Evolutionary conservation across 108 stramenopile genomes (phyloP).

Genomic region (Nitzschia palea): DNA sequence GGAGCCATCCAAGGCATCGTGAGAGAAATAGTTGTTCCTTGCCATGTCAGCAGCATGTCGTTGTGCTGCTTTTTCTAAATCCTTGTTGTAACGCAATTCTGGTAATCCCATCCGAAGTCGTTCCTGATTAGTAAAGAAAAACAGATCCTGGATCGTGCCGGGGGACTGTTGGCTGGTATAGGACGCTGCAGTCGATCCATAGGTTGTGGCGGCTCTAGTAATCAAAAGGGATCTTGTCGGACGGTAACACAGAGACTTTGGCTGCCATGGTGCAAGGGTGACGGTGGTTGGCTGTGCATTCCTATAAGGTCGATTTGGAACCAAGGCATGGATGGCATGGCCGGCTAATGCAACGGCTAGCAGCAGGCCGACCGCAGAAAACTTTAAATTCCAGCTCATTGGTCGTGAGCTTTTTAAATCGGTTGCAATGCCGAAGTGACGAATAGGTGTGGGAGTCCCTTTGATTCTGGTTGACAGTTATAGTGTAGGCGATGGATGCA

Average conservation of each 20-base stretch:
- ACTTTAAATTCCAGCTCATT: too few relatives aligned
- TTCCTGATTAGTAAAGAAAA: constrained; percentile 1
- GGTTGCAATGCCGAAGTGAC: too few relatives aligned
- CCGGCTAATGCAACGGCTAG: background rate
- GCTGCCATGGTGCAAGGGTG: background rate
- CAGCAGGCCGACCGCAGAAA: background rate
- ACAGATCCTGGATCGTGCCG: background rate
- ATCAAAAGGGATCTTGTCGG: background rate
- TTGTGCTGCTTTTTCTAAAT: constrained; percentile 6
- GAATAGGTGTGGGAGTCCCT: too few relatives aligned
- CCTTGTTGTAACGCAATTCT: background rate
- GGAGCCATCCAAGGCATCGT: constrained; percentile 4
- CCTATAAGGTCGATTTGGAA: background rate
- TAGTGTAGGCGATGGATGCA: too few relatives aligned
- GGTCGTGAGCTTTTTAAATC: too few relatives aligned
- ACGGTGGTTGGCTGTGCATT: background rate
- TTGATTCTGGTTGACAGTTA: too few relatives aligned
- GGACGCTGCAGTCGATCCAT: background rate
- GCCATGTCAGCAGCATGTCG: constrained; percentile 11
- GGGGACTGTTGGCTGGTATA: background rate
- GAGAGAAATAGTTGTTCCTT: constrained; percentile 14
- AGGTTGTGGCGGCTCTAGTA: background rate
- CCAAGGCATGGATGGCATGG: background rate
- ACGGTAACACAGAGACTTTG: background rate
- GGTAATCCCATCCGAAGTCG: background rate